Conservation (phyloP, 208 protist genomes). For the Trypanosoma rangeli region DNA sequence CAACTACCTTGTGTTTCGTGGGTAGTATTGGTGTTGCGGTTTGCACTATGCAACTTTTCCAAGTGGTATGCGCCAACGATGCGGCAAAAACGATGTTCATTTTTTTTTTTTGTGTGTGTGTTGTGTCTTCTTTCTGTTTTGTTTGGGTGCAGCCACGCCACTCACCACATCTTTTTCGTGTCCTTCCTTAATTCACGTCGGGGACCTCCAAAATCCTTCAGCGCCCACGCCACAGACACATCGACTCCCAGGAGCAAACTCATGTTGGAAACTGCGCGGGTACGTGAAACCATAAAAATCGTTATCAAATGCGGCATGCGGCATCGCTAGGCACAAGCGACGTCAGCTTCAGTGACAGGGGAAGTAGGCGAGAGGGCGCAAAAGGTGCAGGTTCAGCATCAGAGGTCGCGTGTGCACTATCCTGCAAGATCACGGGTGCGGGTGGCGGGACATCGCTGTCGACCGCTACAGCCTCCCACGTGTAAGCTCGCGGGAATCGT, state of each 20-base stretch:
- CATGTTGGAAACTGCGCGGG: background rate
- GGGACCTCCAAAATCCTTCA: background rate
- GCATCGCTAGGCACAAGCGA: background rate
- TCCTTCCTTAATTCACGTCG: background rate
- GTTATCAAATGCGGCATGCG: too few species aligned
- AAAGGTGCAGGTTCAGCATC: background rate
- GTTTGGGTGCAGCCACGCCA: background rate
- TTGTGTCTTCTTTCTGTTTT: slow-evolving; percentile 2
- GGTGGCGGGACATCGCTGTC: background rate
- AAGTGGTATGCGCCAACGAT: too few species aligned
- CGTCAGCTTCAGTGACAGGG: background rate
- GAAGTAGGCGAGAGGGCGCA: slow-evolving; percentile 16
- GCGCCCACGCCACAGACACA: background rate
- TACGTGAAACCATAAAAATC: background rate
- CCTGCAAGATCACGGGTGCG: background rate
- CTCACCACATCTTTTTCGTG: background rate
- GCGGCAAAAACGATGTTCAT: background rate
- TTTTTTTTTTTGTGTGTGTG: slow-evolving; percentile 12
- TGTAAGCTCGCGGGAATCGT: background rate
- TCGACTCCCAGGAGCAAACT: background rate
- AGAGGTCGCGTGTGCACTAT: background rate
- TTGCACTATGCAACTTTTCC: too few species aligned
- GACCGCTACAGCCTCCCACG: background rate
- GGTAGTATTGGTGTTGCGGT: too few species aligned
- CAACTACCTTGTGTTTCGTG: too few species aligned